A percentile compares a stretch with the other conserved stretches of the same genome.
Evolutionary conservation across 768 basidiomycete species (phyloP).

Genomic region (Lentinus tigrinus): DNA sequence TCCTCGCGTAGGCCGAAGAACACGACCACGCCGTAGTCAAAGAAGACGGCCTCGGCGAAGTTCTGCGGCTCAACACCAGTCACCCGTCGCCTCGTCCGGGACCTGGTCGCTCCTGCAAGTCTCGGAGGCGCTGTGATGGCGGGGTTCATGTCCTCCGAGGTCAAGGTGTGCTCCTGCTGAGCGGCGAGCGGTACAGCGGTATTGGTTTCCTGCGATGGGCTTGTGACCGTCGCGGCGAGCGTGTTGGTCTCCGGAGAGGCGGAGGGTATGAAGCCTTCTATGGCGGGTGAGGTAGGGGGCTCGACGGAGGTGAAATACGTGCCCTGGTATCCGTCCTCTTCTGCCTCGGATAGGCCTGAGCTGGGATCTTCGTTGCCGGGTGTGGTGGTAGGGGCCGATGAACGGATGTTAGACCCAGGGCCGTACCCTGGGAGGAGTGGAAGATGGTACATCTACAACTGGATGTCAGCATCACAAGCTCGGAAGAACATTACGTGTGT

Average conservation of each 20-base stretch:
- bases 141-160: slow-evolving; percentile 1
- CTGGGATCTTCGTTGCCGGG: slow-evolving; percentile 58
- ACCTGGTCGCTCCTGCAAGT: slow-evolving; percentile 4
- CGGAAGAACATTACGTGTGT: too few species aligned
- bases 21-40: slow-evolving; percentile 86
- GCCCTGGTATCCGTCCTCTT: slow-evolving; percentile 88
- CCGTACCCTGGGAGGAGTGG: slow-evolving; percentile 92
- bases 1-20: slow-evolving; percentile 85
- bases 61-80: slow-evolving; percentile 40
- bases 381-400: slow-evolving; percentile 60
- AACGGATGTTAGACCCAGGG: slow-evolving; percentile 81
- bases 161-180: background rate
- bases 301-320: slow-evolving; percentile 60
- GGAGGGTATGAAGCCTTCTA: slow-evolving; percentile 22
- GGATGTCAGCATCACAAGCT: background rate
- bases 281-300: slow-evolving; percentile 22
- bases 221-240: background rate
- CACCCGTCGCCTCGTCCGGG: slow-evolving; percentile 13
- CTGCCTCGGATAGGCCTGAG: slow-evolving; percentile 76
- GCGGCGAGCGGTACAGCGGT: background rate
- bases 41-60: slow-evolving; percentile 75
- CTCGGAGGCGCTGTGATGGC: background rate
- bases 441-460: slow-evolving; percentile 78
- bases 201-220: background rate
- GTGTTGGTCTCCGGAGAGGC: slow-evolving; percentile 15